A percentile compares a stretch with the other conserved stretches of the same genome.
Conservation (phyloP, 805 yeast species). For the Hanseniaspora pseudoguilliermondii region DNA sequence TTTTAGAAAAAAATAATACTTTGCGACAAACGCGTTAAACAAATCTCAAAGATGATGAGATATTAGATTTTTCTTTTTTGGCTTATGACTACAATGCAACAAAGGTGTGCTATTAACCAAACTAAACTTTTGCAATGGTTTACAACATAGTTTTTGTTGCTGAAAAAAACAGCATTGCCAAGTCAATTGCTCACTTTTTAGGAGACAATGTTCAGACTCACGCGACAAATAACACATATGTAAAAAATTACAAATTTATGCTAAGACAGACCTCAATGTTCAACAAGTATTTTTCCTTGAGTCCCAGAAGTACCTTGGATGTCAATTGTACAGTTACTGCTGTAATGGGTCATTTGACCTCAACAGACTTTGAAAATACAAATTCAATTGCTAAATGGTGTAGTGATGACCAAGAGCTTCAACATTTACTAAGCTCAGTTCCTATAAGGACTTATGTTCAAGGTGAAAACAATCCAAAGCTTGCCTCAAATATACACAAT, state of each 20-base stretch:
- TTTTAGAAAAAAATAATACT: neutral
- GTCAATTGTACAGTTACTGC: constrained; percentile 69
- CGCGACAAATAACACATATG: constrained; percentile 43
- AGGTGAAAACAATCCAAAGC: constrained; percentile 47
- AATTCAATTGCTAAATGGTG: constrained; percentile 25
- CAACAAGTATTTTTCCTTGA: constrained; percentile 36
- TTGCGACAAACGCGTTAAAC: neutral
- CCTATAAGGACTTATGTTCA: constrained; percentile 49
- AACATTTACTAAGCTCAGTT: constrained; percentile 15
- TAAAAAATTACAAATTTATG: constrained; percentile 66
- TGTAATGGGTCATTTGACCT: constrained; percentile 74
- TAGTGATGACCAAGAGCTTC: constrained; percentile 25
- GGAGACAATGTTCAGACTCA: constrained; percentile 26
- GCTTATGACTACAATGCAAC: neutral
- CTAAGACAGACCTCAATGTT: constrained; percentile 29
- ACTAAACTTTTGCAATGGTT: neutral
- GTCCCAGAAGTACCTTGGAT: constrained; percentile 43
- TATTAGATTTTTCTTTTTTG: neutral
- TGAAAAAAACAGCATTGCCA: constrained; percentile 91
- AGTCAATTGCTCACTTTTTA: constrained; percentile 53
- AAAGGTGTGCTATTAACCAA: neutral
- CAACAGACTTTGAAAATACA: constrained; percentile 31
- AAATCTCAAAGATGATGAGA: too few species aligned
- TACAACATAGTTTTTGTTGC: constrained; percentile 89
- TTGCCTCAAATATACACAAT: constrained; percentile 52